Percentiles rank a stretch among this genome's conserved stretches.
Evolutionary conservation across 495 filamentous ascomycete species (phyloP).

Genomic region (Evansstolkia leycettana): DNA sequence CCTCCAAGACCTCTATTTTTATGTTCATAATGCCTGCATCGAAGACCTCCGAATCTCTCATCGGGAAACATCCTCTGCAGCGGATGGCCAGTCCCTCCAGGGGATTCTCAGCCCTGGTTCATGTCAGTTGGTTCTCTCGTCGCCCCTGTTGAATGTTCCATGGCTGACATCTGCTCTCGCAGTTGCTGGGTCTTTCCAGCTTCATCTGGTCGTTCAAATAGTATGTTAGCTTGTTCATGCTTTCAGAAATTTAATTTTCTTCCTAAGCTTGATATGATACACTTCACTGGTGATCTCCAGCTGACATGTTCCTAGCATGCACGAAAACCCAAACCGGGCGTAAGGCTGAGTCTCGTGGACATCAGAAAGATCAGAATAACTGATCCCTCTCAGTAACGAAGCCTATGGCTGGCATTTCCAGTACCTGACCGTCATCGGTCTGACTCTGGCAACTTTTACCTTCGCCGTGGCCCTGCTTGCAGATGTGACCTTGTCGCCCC

Average conservation of each 20-base stretch:
- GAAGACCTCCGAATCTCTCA: constrained; percentile 4
- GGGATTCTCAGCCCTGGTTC: constrained; percentile 54
- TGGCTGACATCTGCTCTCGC: constrained; percentile 14
- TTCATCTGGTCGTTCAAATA: constrained; percentile 61
- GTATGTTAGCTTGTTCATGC: constrained; percentile 18
- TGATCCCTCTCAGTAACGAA: constrained; percentile 35
- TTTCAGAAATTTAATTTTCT: neutral
- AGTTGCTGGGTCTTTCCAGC: constrained; percentile 49
- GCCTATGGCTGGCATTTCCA: constrained; percentile 78
- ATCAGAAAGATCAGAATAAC: no score
- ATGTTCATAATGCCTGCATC: no score
- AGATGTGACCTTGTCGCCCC: constrained; percentile 53
- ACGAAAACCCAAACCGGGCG: constrained; percentile 33
- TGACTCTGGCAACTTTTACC: constrained; percentile 54
- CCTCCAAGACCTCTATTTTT: no score
- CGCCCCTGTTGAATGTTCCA: neutral
- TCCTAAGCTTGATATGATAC: no score
- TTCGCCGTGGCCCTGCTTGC: constrained; percentile 61
- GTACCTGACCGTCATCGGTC: constrained; percentile 74
- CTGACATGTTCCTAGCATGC: constrained; percentile 19
- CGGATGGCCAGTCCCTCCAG: constrained; percentile 57
- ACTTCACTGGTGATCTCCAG: no score
- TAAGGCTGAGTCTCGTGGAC: constrained; percentile 19
- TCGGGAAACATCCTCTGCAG: constrained; percentile 55
- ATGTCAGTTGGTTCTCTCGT: constrained; percentile 33